Base-by-base conservation (phyloP, 2,329 filamentous ascomycete genomes). In the Talaromyces amestolkiae region DNA sequence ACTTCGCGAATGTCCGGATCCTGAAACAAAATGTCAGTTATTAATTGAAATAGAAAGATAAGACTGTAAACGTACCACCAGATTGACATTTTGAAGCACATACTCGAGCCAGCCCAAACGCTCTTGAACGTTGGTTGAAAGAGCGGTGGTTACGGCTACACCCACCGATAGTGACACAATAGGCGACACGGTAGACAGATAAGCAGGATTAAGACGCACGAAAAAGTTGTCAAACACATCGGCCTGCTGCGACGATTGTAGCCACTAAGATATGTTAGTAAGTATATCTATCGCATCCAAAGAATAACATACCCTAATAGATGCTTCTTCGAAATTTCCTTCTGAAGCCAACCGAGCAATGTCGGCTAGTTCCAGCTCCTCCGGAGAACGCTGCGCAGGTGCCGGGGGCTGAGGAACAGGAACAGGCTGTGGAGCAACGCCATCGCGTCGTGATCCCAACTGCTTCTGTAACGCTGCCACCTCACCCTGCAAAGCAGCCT, bases 181-280 rank as follows among this genome's bases (percentile, higher is more conserved):
- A 1, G 85, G 83, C 35, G 85, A 82, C 19, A 89, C 80, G 45
- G 80, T 78, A 19, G 77, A 77, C 27, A 89, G 77, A 73, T 87
- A 89, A 9, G 77, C 75, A 0, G 87, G 86, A 66, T 85, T 83
- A 70, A 84, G 80, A 63, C 81, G 82, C 24, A 86, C 80, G 71
- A 89, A 89, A 61, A 88, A 79, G 33, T 82, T 80, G 73, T 88
- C 85, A 72, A 89, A 89, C n/a, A 89, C 78, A 54, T 85, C 82
- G 17, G 81, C 79, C 69, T 87, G 85, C 64, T 84, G 83, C 37
- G 77, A 74, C 6, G 87, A 89, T 78, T 88, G 86, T 58, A 89
- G 79, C 87, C 87, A 89, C 80, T 63, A 80, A 64, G 5, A 33
- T 62, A 33, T 63, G 58, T 76, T 64, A 75, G 70, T 54, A 53